phyloP scores from a whole-genome alignment of 805 yeast genomes.

The Wickerhamiella azymoides region DNA sequence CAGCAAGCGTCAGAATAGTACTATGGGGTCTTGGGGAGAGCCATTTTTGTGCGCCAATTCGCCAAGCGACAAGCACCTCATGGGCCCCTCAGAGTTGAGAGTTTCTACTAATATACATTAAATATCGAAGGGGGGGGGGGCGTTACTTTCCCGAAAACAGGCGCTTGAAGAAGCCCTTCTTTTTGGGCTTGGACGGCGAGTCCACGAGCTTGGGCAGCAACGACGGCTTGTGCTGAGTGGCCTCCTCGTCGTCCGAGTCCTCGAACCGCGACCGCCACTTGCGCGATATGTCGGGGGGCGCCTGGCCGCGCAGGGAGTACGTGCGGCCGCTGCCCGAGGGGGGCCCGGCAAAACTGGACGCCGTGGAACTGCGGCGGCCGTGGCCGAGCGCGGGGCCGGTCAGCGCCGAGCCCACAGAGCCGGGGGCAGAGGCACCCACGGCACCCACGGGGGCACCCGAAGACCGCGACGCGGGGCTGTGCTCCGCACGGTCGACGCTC shows the following conservation, averaged over 20 bases:
- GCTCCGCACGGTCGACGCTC: no score
- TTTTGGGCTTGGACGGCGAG: constrained; percentile 6
- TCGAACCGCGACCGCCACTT: constrained; percentile 8
- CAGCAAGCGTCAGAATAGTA: no score
- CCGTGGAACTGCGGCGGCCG: background rate
- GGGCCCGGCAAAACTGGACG: background rate
- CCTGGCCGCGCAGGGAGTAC: constrained; percentile 6
- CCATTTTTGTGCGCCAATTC: no score
- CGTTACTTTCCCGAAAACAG: constrained; percentile 4
- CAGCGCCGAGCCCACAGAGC: no score
- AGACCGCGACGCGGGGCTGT: no score
- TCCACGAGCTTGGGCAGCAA: constrained; percentile 4
- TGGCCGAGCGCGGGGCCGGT: background rate
- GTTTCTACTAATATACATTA: background rate
- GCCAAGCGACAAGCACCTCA: no score
- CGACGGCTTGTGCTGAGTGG: background rate
- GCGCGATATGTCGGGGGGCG: constrained; percentile 6
- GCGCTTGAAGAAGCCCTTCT: constrained; percentile 17
- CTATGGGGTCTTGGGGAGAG: no score
- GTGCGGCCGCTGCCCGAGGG: constrained; percentile 2
- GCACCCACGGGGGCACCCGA: no score
- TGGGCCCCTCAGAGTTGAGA: no score
- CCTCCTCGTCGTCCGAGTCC: constrained; percentile 7
- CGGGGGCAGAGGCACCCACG: no score
- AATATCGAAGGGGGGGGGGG: background rate